Conservation (phyloP, 148 eudicot genomes). For the Spergularia bocconei region DNA sequence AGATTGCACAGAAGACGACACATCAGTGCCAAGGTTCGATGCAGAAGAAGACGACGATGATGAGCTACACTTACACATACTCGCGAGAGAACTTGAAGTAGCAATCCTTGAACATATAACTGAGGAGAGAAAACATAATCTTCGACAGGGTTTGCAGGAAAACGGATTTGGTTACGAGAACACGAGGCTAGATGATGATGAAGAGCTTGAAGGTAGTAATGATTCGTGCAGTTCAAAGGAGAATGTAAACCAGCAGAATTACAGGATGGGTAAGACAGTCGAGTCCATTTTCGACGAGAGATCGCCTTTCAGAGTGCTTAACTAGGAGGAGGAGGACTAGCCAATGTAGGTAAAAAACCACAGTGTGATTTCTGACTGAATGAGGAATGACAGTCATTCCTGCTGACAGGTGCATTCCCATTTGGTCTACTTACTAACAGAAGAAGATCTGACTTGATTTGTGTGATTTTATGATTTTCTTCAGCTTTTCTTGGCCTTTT, state of each 20-base stretch:
- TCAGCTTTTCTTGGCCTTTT: not conserved
- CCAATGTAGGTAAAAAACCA: not conserved
- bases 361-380: constrained; percentile 13
- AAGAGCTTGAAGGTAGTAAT: not conserved
- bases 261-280: constrained; percentile 33
- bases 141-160: constrained; percentile 22
- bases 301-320: constrained; percentile 71
- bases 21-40: constrained; percentile 3
- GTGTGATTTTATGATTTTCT: constrained; percentile 20
- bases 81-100: constrained; percentile 34
- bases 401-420: constrained; percentile 7
- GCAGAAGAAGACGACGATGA: constrained; percentile 22
- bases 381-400: constrained; percentile 18
- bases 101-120: constrained; percentile 27
- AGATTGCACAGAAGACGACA: not conserved
- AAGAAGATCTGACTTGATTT: constrained; percentile 10
- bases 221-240: constrained; percentile 45
- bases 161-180: constrained; percentile 27
- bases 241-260: constrained; percentile 35
- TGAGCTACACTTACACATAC: constrained; percentile 19
- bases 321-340: constrained; percentile 22
- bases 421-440: constrained; percentile 8
- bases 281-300: constrained; percentile 47
- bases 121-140: constrained; percentile 20
- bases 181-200: constrained; percentile 16